phyloP scores from a whole-genome alignment of 768 basidiomycete species.

The Pleurotus salmoneostramineus region DNA sequence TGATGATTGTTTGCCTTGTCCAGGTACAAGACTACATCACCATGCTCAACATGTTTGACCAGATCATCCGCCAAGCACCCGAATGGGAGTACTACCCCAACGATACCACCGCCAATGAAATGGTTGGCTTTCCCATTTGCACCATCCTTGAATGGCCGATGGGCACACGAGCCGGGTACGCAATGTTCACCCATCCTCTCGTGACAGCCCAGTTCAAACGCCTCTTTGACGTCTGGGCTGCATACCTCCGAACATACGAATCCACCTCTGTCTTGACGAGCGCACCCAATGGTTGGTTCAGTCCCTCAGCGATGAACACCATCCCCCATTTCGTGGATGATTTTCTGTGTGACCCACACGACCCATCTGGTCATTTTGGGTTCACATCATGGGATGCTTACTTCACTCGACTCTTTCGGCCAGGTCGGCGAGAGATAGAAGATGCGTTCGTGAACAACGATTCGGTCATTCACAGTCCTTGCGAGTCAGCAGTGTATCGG shows the following conservation, averaged over 20 bases:
- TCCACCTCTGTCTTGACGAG: constrained; percentile 38
- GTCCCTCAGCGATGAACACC: constrained; percentile 8
- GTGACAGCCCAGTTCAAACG: constrained; percentile 45
- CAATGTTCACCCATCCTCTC: constrained; percentile 31
- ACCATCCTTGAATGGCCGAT: constrained; percentile 37
- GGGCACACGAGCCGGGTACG: constrained; percentile 25
- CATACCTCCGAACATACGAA: constrained; percentile 37
- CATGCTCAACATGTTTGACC: constrained; percentile 37
- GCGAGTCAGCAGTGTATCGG: constrained; percentile 50
- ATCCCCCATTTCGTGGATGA: constrained; percentile 28
- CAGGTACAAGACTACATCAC: constrained; percentile 36
- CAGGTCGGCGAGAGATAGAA: constrained; percentile 33
- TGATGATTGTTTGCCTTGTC: neutral
- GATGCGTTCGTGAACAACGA: constrained; percentile 15
- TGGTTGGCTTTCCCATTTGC: constrained; percentile 45
- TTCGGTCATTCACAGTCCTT: constrained; percentile 40
- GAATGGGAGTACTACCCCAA: constrained; percentile 20
- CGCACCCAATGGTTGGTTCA: constrained; percentile 45
- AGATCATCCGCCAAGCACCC: constrained; percentile 37
- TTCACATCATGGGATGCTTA: constrained; percentile 50
- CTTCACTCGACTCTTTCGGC: constrained; percentile 42
- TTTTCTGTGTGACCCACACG: constrained; percentile 35
- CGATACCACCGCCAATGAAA: constrained; percentile 18
- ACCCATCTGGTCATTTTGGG: constrained; percentile 31
- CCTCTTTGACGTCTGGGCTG: constrained; percentile 45